Base-by-base conservation (phyloP, 2,329 filamentous ascomycete species). In the Plenodomus lindquistii region DNA sequence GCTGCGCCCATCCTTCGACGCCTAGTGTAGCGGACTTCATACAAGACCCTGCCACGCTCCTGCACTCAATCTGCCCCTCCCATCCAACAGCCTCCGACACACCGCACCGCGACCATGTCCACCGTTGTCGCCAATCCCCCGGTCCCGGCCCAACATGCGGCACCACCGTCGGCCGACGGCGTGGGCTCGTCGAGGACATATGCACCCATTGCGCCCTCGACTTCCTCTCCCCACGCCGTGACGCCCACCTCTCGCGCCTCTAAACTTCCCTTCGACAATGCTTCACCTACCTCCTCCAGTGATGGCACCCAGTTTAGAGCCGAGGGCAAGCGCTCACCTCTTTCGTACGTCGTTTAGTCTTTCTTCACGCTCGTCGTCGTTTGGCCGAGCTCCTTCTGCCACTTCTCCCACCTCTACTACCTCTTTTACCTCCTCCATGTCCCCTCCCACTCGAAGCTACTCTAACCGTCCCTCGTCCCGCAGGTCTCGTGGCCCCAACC, bases 401-500 rank as follows among this genome's bases (percentile, higher is more conserved):
- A 62, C 62, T 42, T 57, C 55, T 24, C 42, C 55, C 48, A 54
- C 52, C 52, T 53, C 51, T 34, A 49, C 49, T 22, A 51, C 40
- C 47, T 40, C 44, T 37, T 31, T 31, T 7, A 31, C 27, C 27
- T 48, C 51, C 37, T 63, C 63, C 58, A 64, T 64, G 59, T 70
- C 65, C 55, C 62, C 61, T 47, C 60, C 60, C 22, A 48, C 48
- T 35, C 49, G 59, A 48, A 55, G 63, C 46, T 57, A 53, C 47
- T 66, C 60, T 68, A 66, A 68, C 64, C 58, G 66, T 79, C 79
- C 60, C 70, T 63, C 61, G 20, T 62, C 60, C 16, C 59, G 50
- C 79, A 73, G 80, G 79, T 75, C 79, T 74, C 78, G 81, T 70
- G 74, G 76, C 71, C 67, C 75, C 38, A 75, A 80, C 50, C 89